Evolutionary conservation across 2,329 filamentous ascomycete species (phyloP).

Genomic region (Malbranchea zuffiana): DNA sequence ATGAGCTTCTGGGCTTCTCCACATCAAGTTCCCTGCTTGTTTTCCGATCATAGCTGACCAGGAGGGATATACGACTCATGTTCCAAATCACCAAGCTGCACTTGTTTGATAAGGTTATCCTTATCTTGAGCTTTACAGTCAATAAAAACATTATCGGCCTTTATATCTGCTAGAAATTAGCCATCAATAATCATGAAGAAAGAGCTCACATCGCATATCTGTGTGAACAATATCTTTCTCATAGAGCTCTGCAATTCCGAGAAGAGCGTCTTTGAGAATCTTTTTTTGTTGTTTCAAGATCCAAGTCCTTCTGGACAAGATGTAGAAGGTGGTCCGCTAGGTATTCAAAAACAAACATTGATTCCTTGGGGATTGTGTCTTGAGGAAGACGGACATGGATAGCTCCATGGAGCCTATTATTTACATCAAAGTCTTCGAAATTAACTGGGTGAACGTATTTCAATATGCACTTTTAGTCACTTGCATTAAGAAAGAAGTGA

Average conservation of each 20-base stretch:
- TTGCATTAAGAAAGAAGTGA: conserved; percentile 6
- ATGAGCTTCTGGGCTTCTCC: conserved; percentile 25
- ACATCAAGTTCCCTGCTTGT: conserved; percentile 20
- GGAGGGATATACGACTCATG: conserved; percentile 11
- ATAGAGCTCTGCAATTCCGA: conserved; percentile 29
- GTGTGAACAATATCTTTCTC: conserved; percentile 27
- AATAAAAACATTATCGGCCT: conserved; percentile 27
- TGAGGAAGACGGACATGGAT: conserved; percentile 23
- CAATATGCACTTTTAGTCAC: conserved; percentile 9
- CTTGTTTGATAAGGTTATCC: conserved; percentile 11
- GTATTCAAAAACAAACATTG: conserved; percentile 39
- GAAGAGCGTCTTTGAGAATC: conserved; percentile 34
- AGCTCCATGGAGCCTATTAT: conserved; percentile 12
- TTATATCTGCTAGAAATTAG: conserved; percentile 20
- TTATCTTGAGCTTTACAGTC: conserved; percentile 16
- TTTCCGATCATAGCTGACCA: conserved; percentile 12
- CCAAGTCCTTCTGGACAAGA: conserved; percentile 32
- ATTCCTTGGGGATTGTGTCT: conserved; percentile 36
- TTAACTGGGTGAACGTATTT: conserved; percentile 10
- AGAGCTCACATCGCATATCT: conserved; percentile 12
- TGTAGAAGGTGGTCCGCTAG: conserved; percentile 34
- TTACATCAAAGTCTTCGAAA: conserved; percentile 11
- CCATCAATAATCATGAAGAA: background rate
- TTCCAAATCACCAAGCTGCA: conserved; percentile 21
- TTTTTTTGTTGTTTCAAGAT: conserved; percentile 28